Conservation (phyloP, 164 flowering plant genomes). For the Vitis vinifera region ASM3070453v1 NC_081811.1:7829001-7829500, state of each 20-base stretch:
- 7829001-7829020: no score
- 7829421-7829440: no score
- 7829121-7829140: constrained; percentile 63
- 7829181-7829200: constrained; percentile 91
- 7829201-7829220: constrained; percentile 80
- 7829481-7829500: no score
- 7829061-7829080: background rate
- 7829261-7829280: constrained; percentile 75
- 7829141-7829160: constrained; percentile 82
- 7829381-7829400: no score
- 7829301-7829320: background rate
- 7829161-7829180: constrained; percentile 86
- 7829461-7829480: no score
- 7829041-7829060: background rate
- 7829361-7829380: no score
- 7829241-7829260: constrained; percentile 90
- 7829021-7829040: background rate
- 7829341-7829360: no score
- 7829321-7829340: no score
- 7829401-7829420: no score
- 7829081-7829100: constrained; percentile 14
- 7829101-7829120: constrained; percentile 86
- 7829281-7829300: constrained; percentile 70
- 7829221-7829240: constrained; percentile 92
- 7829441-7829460: no score